Evolutionary conservation across 495 filamentous ascomycete genomes (phyloP), one percentile per base, ranked within the genome.

Genomic region (Arthonia radiata): DNA sequence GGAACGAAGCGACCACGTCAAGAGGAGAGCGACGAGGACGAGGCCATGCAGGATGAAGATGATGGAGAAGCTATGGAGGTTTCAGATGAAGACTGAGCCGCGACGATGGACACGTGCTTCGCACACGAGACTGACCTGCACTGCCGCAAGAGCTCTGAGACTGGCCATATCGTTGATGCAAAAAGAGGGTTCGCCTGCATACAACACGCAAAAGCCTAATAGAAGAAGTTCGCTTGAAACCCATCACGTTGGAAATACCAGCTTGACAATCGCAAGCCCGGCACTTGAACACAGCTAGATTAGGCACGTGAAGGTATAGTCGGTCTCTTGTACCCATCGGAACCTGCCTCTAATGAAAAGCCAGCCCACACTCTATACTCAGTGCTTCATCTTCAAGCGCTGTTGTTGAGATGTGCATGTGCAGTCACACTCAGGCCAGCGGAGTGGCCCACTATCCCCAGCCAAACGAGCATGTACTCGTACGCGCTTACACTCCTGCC

Each of bases 381-480:
- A 6, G 11, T 22, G 19, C 11, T 22, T 6, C 19, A 7, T 6
- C 7, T 7, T 22, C 19, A 11, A 11, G 19, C 19, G 19, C 6
- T 7, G 19, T 11, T 6, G 19, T 11, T 22, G 7, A 7, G 6
- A 11, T 22, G 19, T 22, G 19, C 19, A 22, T 6, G 7, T 22
- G 19, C 19, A 24, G 79, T 72, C 23, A 81, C 49, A 57, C 60
- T 61, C 33, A 90, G 54, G 24, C 72, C 70, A 28, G 86, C 67
- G 34, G 59, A 66, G 27, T 57, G 57, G 29, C 77, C 79, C 10
- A 82, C 62, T 23, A 82, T 42, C 17, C 77, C 76, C 26, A 86
- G 49, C 78, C 79, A 90, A 21, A 75, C 50, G 48, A 71, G 59
- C 38, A 90, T 57, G 53, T 86, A 90, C 28, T 59, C 53, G 40